Percentiles rank a stretch among this genome's conserved stretches.
Conservation (phyloP, 148 eudicot species). For the Drosera capensis region DNA sequence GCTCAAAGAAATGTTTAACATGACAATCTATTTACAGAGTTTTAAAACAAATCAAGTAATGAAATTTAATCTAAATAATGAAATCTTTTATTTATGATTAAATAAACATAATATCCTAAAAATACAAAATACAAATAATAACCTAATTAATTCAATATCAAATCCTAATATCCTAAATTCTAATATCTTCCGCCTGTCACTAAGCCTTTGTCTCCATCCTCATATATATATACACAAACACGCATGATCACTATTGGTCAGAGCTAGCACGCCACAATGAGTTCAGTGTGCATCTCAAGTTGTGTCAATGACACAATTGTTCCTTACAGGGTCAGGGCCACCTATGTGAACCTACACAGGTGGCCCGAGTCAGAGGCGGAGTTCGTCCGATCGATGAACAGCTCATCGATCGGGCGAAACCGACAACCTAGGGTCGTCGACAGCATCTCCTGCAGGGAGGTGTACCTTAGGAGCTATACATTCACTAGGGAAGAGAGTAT, state of each 20-base stretch:
- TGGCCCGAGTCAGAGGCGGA: conserved; percentile 86
- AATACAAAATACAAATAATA: no score
- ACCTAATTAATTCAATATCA: no score
- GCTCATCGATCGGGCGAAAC: conserved; percentile 13
- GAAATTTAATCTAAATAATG: no score
- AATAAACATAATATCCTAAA: no score
- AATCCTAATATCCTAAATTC: no score
- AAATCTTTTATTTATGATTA: no score
- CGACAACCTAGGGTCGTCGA: conserved; percentile 49
- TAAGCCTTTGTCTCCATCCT: neutral
- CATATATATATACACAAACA: neutral
- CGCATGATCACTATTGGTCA: neutral
- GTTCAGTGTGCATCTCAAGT: conserved; percentile 39
- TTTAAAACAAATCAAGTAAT: no score
- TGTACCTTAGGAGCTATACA: conserved; percentile 62
- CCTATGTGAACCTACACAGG: conserved; percentile 61
- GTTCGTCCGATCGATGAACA: conserved; percentile 45
- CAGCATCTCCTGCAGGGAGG: conserved; percentile 66
- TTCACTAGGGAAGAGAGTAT: conserved; percentile 61
- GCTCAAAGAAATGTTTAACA: no score
- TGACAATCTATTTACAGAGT: no score
- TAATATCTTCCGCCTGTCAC: no score
- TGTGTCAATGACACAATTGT: conserved; percentile 32
- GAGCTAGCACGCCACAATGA: no score
- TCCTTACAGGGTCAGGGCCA: conserved; percentile 34